Evolutionary conservation across 2,329 filamentous ascomycete genomes (phyloP), one percentile per base, ranked within the genome.

Genomic region (Fusarium coicis): DNA sequence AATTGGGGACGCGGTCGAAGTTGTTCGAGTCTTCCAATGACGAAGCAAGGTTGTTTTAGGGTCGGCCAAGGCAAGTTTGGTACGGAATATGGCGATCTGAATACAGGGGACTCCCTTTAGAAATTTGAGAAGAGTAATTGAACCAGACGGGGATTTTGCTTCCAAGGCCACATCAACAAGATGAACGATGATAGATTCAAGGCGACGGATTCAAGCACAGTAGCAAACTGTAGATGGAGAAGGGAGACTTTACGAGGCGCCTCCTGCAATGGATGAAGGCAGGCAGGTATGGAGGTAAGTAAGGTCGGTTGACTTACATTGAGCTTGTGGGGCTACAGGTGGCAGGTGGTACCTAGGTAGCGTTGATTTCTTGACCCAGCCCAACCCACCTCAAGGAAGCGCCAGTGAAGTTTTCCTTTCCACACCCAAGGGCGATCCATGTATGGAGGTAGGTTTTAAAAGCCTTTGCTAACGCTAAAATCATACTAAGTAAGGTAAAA

Each of bases 191-290:
- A 28, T 26, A 55, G 21, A n/a, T 30, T 46, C 32, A n/a, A 52
- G 44, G 36, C 36, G 36, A 37, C 36, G 36, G 36, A 37, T 37
- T 46, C 32, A n/a, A 52, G 50, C 37, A 34, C n/a, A 46, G 49
- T 28, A 44, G 39, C 26, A 40, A 40, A 42, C 55, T 66, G 42
- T 40, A 26, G 70, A 67, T 74, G 70, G 36, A 74, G 63, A 52
- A 68, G 60, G 58, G 47, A 74, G 59, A 65, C 63, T 74, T 63
- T 57, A 55, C 43, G 50, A 58, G 61, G 57, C 66, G 66, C 44
- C 49, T 32, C 36, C 34, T 26, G 44, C 32, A 43, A 70, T 37
- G 39, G 26, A 62, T 23, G 8, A 49, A 63, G 53, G 37, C 43
- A 46, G 43, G 43, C 18, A 65, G 18, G 30, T 32, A 50, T 39